Percentiles rank a stretch among this genome's conserved stretches.
Evolutionary conservation across 78 protist genomes (phyloP).

Genomic region (Dictyostelium firmibasis): DNA sequence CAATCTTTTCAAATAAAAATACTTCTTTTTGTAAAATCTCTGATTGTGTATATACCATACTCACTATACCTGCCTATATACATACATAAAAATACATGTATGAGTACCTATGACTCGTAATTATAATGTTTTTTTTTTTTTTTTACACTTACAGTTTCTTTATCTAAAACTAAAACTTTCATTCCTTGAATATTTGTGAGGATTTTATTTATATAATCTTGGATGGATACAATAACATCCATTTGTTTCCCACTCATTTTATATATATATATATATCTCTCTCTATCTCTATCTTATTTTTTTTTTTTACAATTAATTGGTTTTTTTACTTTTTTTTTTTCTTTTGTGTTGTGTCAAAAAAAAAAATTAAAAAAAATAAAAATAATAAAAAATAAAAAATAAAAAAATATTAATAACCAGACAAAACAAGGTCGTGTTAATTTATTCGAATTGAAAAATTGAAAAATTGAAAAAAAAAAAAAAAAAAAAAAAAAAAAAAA

Average conservation of each 20-base stretch:
- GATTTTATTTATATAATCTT: constrained; percentile 89
- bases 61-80: constrained; percentile 85
- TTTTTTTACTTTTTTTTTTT: not conserved
- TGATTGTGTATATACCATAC: constrained; percentile 91
- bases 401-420: not conserved
- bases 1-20: constrained; percentile 92
- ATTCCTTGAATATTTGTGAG: constrained; percentile 79
- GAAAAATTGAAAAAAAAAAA: too few species aligned
- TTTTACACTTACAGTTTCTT: constrained; percentile 84
- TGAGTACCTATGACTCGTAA: too few species aligned
- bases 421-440: not conserved
- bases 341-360: not conserved
- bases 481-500: too few species aligned
- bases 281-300: not conserved
- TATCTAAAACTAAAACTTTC: constrained; percentile 94
- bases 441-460: not conserved
- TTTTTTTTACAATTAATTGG: not conserved
- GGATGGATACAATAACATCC: constrained; percentile 84
- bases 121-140: not conserved
- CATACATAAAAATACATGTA: too few species aligned
- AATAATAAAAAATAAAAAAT: not conserved
- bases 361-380: too few species aligned
- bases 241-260: constrained; percentile 46
- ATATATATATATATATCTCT: too few species aligned
- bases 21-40: constrained; percentile 94